A percentile compares a stretch with the other conserved stretches of the same genome.
Evolutionary conservation across 2,329 filamentous ascomycete genomes (phyloP).

Genomic region (Sporothrix variecibatus): DNA sequence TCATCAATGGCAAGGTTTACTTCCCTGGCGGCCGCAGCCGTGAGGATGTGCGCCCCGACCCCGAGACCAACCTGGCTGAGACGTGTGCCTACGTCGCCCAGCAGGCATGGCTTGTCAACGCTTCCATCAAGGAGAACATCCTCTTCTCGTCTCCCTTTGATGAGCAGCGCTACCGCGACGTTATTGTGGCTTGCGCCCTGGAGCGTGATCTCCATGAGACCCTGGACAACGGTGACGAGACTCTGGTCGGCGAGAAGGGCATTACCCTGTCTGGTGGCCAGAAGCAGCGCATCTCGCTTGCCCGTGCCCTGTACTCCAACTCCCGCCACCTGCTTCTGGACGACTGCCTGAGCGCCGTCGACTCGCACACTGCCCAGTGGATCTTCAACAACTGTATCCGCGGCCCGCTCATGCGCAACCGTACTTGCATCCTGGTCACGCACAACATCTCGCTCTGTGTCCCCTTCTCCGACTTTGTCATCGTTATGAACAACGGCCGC

Average conservation of each 20-base stretch:
- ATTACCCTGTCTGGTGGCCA: slow-evolving; percentile 96
- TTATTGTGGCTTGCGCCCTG: slow-evolving; percentile 87
- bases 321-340: slow-evolving; percentile 89
- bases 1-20: slow-evolving; percentile 76
- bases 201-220: slow-evolving; percentile 84
- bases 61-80: slow-evolving; percentile 83
- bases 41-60: slow-evolving; percentile 79
- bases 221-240: slow-evolving; percentile 88
- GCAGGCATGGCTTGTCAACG: slow-evolving; percentile 95
- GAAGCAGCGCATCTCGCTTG: slow-evolving; percentile 94
- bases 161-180: slow-evolving; percentile 79
- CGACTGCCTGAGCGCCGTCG: slow-evolving; percentile 93
- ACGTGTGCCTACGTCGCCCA: slow-evolving; percentile 96
- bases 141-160: slow-evolving; percentile 82
- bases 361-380: slow-evolving; percentile 97
- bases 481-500: slow-evolving; percentile 85
- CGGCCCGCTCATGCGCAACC: slow-evolving; percentile 81
- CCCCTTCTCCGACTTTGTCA: slow-evolving; percentile 75
- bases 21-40: slow-evolving; percentile 83
- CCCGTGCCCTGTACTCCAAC: slow-evolving; percentile 95
- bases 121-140: slow-evolving; percentile 94
- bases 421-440: slow-evolving; percentile 93
- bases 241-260: slow-evolving; percentile 93
- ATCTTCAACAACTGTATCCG: slow-evolving; percentile 93
- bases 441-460: slow-evolving; percentile 91